Conservation (phyloP, 192 early-diverging fungal genomes). For the Coemansia sp. region DNA sequence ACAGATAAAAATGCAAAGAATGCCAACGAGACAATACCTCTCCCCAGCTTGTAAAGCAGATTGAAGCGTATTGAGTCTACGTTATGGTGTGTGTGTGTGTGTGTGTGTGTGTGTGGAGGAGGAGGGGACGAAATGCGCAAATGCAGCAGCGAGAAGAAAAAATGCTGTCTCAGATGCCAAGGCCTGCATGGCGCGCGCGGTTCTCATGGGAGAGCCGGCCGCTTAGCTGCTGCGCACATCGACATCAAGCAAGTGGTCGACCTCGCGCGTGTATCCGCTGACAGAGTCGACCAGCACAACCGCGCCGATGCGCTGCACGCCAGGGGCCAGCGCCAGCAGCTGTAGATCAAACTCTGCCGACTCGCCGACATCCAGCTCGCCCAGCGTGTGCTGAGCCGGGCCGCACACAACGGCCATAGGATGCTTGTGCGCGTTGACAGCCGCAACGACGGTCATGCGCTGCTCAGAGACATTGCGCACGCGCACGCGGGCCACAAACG, state of each 20-base stretch:
- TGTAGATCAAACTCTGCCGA: constrained; percentile 66
- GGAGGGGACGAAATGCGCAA: neutral
- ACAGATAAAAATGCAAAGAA: no score
- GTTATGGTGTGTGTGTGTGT: neutral
- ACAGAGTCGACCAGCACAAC: constrained; percentile 69
- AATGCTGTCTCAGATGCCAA: no score
- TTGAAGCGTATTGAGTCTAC: no score
- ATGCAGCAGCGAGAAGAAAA: neutral
- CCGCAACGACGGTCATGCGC: constrained; percentile 27
- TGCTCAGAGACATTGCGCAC: constrained; percentile 50
- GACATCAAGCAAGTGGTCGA: constrained; percentile 77
- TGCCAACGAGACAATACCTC: no score
- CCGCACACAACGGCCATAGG: constrained; percentile 44
- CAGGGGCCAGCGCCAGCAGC: constrained; percentile 80
- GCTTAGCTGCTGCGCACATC: constrained; percentile 51
- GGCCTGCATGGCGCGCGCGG: no score
- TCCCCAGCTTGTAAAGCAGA: no score
- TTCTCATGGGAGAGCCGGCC: no score
- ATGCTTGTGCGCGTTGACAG: constrained; percentile 22
- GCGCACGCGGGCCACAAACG: constrained; percentile 32
- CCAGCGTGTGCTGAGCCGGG: constrained; percentile 54
- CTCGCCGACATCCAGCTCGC: constrained; percentile 60
- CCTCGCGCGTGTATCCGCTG: constrained; percentile 72
- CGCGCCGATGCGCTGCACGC: constrained; percentile 83
- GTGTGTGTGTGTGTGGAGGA: neutral